Evolutionary conservation across 2,329 filamentous ascomycete genomes (phyloP).

Genomic region (Pyrenochaeta sp.): DNA sequence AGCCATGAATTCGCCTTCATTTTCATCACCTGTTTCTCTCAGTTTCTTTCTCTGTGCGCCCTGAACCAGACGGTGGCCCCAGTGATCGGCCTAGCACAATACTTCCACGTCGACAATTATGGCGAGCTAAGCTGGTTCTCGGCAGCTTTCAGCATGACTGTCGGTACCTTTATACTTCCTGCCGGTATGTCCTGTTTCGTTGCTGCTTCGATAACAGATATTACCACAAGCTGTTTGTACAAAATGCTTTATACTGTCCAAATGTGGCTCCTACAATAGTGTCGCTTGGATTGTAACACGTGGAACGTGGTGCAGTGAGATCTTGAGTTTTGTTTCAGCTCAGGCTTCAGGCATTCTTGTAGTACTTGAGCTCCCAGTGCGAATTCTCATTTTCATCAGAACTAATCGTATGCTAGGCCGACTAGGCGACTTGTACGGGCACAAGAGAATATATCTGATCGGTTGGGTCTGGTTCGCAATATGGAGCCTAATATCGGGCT

Average conservation of each 20-base stretch:
- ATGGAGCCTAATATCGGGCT: constrained; percentile 57
- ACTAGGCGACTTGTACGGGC: constrained; percentile 60
- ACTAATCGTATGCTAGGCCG: constrained; percentile 33
- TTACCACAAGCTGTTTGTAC: too few species aligned
- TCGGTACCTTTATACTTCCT: constrained; percentile 60
- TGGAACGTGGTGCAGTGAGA: too few species aligned
- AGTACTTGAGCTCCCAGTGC: too few species aligned
- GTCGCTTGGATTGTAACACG: too few species aligned
- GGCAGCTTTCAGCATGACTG: constrained; percentile 58
- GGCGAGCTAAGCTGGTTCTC: constrained; percentile 54
- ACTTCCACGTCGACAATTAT: constrained; percentile 50
- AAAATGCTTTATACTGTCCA: too few species aligned
- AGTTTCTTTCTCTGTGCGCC: constrained; percentile 56
- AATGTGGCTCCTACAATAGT: too few species aligned
- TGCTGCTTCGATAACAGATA: too few species aligned
- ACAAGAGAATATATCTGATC: constrained; percentile 58
- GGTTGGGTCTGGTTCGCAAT: constrained; percentile 60
- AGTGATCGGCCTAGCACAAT: constrained; percentile 52
- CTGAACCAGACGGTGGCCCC: constrained; percentile 48
- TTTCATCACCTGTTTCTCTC: constrained; percentile 31
- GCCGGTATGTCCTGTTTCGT: constrained; percentile 34
- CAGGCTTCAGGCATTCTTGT: too few species aligned
- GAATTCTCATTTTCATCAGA: too few species aligned
- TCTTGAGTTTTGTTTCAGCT: too few species aligned
- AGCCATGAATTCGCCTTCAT: constrained; percentile 30